Conservation (phyloP, 306 rosid genomes). For the Corylus avellana region DNA sequence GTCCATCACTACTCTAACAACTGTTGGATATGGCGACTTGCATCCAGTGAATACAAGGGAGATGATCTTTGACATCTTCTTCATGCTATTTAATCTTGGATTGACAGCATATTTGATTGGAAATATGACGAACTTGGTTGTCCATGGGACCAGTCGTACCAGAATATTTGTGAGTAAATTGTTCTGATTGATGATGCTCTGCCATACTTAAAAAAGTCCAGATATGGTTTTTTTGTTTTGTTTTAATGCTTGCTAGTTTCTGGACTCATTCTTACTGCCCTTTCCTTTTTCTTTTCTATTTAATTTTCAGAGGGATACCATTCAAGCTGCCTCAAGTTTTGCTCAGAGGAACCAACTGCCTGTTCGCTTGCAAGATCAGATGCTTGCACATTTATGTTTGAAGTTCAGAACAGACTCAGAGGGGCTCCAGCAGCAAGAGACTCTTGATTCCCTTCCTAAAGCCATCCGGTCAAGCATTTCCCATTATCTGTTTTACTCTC, state of each 20-base stretch:
- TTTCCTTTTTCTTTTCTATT: not conserved
- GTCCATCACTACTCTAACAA: slow-evolving; percentile 90
- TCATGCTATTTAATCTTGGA: slow-evolving; percentile 87
- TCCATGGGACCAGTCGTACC: slow-evolving; percentile 88
- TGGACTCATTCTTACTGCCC: not conserved
- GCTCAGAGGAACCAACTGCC: slow-evolving; percentile 90
- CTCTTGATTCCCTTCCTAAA: slow-evolving; percentile 90
- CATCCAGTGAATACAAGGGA: slow-evolving; percentile 88
- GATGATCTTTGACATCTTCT: slow-evolving; percentile 83
- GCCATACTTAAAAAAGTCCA: not conserved
- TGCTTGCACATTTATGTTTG: slow-evolving; percentile 93
- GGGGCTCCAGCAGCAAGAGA: slow-evolving; percentile 95
- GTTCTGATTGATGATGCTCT: not conserved
- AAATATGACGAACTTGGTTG: slow-evolving; percentile 96
- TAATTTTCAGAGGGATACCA: slow-evolving; percentile 74
- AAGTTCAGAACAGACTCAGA: slow-evolving; percentile 91
- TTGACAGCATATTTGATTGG: slow-evolving; percentile 94
- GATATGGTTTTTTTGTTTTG: not conserved
- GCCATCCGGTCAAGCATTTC: slow-evolving; percentile 92
- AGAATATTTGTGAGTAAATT: slow-evolving; percentile 74
- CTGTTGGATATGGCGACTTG: slow-evolving; percentile 92
- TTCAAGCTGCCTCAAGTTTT: slow-evolving; percentile 95
- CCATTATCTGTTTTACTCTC: slow-evolving; percentile 74
- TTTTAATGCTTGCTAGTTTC: not conserved
- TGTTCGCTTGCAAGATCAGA: slow-evolving; percentile 76